Evolutionary conservation across 768 basidiomycete species (phyloP), one percentile per base, ranked within the genome.

Genomic region (Hypholoma fasciculare): DNA sequence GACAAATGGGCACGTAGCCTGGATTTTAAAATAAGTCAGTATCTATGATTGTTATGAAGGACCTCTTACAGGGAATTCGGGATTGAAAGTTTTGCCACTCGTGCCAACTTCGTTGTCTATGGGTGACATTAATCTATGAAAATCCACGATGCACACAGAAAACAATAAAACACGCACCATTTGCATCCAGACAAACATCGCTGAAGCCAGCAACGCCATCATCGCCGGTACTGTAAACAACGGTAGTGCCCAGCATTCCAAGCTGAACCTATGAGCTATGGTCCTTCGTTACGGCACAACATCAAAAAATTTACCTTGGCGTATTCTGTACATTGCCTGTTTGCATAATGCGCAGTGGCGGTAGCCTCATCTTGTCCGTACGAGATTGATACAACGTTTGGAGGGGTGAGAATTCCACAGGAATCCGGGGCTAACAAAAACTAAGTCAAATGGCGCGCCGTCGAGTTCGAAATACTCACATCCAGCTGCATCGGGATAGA

Each of bases 1-100:
- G 23, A 83, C 67, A 52, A 76, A 82, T 0, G 82, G 81, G 60
- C 82, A 83, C 0, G 78, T 75, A 1, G 68, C 68, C 76, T 77
- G 38, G 9, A 50, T 44, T 44, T 9, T 20, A 27, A 17, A 36
- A 30, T 49, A 11, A 50, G 51, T 12, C 38, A 38, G 26, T 7
- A 30, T 11, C 19, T 4, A 11, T 14, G 19, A 19, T 2, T n/a
- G 5, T 8, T 13, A 30, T 5, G 43, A 30, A 19, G 27, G 17
- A 2, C 4, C 8, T 54, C 54, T 8, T 63, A 69, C 68, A 23
- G 71, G 67, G 54, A 69, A 69, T 34, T 59, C 63, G 1, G 69
- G 70, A 52, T 66, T 70, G 60, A 71, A 70, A 9, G 57, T 52
- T 19, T 19, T 58, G 42, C 65, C 66, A 12, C 58, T 52, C 26